Evolutionary conservation across 495 filamentous ascomycete genomes (phyloP), one percentile per base, ranked within the genome.

Genomic region (Aspergillus biplanus): DNA sequence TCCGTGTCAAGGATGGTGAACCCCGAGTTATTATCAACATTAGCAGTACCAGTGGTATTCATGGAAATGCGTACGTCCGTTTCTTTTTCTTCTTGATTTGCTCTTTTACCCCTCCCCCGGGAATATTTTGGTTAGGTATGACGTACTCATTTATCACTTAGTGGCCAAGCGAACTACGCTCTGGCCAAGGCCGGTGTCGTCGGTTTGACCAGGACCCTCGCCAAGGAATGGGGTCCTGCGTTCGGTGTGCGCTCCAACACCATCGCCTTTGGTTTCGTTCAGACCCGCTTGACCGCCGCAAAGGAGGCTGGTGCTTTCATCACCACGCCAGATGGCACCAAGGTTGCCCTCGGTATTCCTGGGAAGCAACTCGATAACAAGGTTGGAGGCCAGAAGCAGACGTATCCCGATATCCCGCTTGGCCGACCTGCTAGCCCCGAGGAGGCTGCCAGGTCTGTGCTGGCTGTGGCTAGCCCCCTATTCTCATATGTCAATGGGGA

Each of bases 201-300:
- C 11, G 92, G 92, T 3, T 78, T 96, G 6, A 90, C 89, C 56
- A 92, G 92, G 74, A 91, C 90, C 11, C 91, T 96, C 70, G 92
- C 92, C 32, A 96, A 96, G 77, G 92, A 96, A 82, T 96, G 92
- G 92, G 92, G 92, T 39, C 92, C 92, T 0, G 72, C 80, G 21
- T 96, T 92, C 67, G 92, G 92, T 48, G 92, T 96, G 2, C 81
- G 92, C 47, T 86, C 90, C 13, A 96, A 96, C 75, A 92, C 91
- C 15, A 79, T 95, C 60, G 91, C 91, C 42, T 94, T 94, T 63
- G 92, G 92, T 4, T 84, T 85, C 73, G 92, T 95, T 60, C 73
- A 83, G 65, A 96, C 92, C 5, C 82, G 92, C 0, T 75, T 95
- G 58, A 96, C 92, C 1, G 87, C 82, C 5, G 86, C 87, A 37